Evolutionary conservation across 352 stramenopile species (phyloP), one percentile per base, ranked within the genome.

Genomic region (Globisporangium spiculum): DNA sequence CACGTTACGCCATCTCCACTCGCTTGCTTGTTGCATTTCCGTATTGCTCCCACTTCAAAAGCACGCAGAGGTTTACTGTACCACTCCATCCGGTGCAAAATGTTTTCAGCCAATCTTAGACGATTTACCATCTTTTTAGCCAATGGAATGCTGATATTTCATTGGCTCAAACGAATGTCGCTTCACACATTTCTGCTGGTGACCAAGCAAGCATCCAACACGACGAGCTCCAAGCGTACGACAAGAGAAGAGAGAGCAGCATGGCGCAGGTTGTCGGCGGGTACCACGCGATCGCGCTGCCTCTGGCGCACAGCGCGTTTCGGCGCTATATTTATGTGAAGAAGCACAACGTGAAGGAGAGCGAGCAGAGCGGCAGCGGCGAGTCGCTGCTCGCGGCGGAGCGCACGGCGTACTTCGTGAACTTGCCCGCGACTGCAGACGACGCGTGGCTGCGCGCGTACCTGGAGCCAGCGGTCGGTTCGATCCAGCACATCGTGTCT

Each of bases 391-490:
- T 95, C 32, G 83, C 81, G 16, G 64, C 78, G 3, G 80, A 85
- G n/a, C 82, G 85, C 58, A 92, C 87, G 10, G 84, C 81, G 48
- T 93, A 92, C 71, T 46, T 95, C 10, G 85, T 90, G 50, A 95
- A 95, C 63, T 63, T 95, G 63, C 87, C 85, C 20, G 36, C 50
- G 0, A 63, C 48, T 14, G 70, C 76, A 4, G 84, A 83, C 22
- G 79, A 84, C 12, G 67, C 81, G 24, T 92, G 82, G 83, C 73
- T 94, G 56, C 76, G 80, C 34, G 69, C 66, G 64, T 79, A 75
- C 65, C 67, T 94, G 22, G 72, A 77, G 65, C 59, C 76, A 8
- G 48, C 57, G 8, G 61, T 89, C 18, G 86, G 86, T 32, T 60
- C 84, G 6, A 72, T 94, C 27, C 86, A 94, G 74, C 75, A 89